A percentile compares a stretch with the other conserved stretches of the same genome.
These are phyloP conservation scores for Rhynchospora tenuis DNA, from an alignment of 176 grass and related monocot genomes.

Conservation along the genomic window DNA sequence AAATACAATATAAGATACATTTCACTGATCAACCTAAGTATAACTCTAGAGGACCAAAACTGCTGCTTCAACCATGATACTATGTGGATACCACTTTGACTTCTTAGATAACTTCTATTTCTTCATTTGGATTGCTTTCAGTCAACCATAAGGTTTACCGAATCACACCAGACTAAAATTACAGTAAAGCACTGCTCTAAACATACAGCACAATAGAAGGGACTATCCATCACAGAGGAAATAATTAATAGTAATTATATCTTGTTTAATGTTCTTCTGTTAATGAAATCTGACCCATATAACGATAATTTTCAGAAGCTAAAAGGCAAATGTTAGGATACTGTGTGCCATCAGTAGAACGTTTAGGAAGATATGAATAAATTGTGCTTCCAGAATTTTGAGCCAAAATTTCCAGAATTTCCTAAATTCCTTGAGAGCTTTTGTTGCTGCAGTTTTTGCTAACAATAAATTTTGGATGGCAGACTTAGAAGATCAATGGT, in stretches of 20 bases:
- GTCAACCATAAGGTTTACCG: not conserved
- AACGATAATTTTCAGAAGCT: not conserved
- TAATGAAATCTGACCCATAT: not conserved
- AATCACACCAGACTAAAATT: not conserved
- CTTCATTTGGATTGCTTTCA: not conserved
- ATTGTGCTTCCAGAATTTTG: not conserved
- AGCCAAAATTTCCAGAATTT: not conserved
- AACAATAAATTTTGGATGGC: not conserved
- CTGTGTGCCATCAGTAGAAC: not conserved
- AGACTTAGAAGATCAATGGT: not conserved
- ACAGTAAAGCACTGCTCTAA: not conserved
- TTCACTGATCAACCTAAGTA: not conserved
- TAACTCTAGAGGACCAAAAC: not conserved
- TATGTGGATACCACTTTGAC: not conserved
- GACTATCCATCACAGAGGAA: not conserved
- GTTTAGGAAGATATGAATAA: not conserved
- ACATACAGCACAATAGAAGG: not conserved
- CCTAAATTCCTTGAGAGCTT: not conserved
- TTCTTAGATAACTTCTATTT: not conserved
- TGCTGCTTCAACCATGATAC: slow-evolving; percentile 1
- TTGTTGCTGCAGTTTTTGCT: not conserved
- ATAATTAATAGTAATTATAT: not conserved
- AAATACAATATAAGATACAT: not conserved
- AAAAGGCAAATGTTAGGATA: not conserved
- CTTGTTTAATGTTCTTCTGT: too few relatives aligned